Evolutionary conservation across 768 basidiomycete species (phyloP), one percentile per base, ranked within the genome.

Genomic region (Hemileccinum impolitum): DNA sequence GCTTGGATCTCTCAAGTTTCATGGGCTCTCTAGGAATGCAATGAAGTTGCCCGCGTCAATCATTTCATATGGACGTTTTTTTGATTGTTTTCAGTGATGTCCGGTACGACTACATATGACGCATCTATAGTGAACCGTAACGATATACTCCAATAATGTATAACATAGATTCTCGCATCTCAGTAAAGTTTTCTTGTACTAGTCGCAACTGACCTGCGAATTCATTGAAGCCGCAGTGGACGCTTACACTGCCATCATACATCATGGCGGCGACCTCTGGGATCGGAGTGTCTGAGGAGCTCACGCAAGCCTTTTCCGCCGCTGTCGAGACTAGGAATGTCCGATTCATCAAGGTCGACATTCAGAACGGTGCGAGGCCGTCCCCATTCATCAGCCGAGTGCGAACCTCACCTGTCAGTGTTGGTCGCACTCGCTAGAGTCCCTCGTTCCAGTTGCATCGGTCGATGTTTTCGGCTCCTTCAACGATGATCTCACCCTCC

Each of bases 1-100:
- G 81, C 43, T 68, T 96, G 59, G 91, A 94, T 58, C 71, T 97
- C 50, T 82, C 87, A 38, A 84, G 79, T 63, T 97, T 95, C 72
- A 85, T 97, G 84, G 81, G 82, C 50, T 89, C 90, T n/a, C 72
- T 93, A 40, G 80, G 79, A 58, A 75, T 77, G 69, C 40, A 61
- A 19, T 80, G 35, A 58, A 51, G 35, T 69, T 34, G 30, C 21
- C 37, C 19, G 30, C 19, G 35, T 50, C 42, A 11, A 28, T 55
- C 48, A 52, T 65, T 63, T 61, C 47, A 48, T 28, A 36, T 14
- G 48, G 53, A 59, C 50, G 3, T 34, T 50, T 52, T 55, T 57
- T 51, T 48, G 32, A 19, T 47, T 49, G 43, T 53, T 53, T 57
- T 30, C 41, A 43, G 18, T 25, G 41, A 57, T 43, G 50, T 48